phyloP scores from a whole-genome alignment of 1,284 basidiomycete species.

The Melampsora americana region DNA sequence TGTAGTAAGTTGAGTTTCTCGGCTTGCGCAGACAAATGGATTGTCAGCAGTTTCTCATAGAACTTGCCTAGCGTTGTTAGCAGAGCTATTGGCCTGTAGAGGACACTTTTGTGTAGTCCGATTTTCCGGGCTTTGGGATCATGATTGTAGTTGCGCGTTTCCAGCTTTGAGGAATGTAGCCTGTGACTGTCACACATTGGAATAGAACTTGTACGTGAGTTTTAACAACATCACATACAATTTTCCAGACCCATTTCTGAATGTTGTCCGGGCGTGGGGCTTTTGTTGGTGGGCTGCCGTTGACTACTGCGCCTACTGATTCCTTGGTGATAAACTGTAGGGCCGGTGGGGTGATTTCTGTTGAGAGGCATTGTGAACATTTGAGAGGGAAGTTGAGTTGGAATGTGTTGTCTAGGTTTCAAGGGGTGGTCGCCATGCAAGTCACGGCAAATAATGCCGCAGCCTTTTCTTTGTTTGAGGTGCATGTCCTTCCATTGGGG shows the following conservation, averaged over 20 bases:
- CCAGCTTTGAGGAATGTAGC: not conserved
- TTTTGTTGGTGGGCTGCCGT: not conserved
- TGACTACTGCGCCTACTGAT: not conserved
- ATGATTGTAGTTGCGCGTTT: slow-evolving; percentile 14
- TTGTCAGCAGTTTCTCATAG: not conserved
- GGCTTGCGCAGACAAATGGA: too few relatives aligned
- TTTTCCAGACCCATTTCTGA: not conserved
- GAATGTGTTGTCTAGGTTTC: too few relatives aligned
- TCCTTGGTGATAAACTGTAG: not conserved
- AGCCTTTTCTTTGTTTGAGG: too few relatives aligned
- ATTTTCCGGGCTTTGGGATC: slow-evolving; percentile 15
- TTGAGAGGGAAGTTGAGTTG: too few relatives aligned
- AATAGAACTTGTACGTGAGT: not conserved
- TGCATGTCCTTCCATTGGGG: too few relatives aligned
- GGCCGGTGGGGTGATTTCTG: too few relatives aligned
- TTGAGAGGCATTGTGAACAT: too few relatives aligned
- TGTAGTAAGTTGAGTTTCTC: too few relatives aligned
- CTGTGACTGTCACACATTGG: not conserved
- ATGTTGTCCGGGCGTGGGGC: not conserved
- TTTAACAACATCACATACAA: not conserved
- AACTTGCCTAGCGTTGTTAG: slow-evolving; percentile 4
- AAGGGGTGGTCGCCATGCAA: too few relatives aligned
- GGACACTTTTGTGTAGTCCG: not conserved
- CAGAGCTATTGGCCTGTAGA: not conserved
- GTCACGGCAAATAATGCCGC: too few relatives aligned